Conservation (phyloP, 208 protist genomes). For the Crithidia brevicula region DNA sequence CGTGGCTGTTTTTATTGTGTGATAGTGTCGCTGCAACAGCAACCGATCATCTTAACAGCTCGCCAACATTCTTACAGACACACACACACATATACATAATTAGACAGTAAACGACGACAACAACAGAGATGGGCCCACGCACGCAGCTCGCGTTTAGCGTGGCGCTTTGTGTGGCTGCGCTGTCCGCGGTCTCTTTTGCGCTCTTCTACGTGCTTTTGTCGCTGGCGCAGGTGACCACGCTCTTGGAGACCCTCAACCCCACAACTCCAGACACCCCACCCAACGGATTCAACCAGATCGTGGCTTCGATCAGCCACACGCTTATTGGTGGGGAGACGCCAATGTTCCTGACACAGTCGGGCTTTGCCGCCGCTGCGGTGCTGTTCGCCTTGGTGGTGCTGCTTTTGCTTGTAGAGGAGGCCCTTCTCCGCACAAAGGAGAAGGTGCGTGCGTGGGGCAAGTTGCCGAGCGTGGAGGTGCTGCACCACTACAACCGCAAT, state of each 20-base stretch:
- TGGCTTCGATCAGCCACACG: not conserved
- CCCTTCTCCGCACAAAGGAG: slow-evolving; percentile 40
- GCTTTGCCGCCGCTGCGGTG: slow-evolving; percentile 28
- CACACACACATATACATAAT: not conserved
- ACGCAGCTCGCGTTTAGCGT: slow-evolving; percentile 1
- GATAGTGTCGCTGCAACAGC: no score
- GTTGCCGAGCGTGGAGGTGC: slow-evolving; percentile 49
- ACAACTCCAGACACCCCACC: not conserved
- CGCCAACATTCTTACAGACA: not conserved
- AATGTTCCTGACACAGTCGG: slow-evolving; percentile 28
- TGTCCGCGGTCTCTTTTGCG: not conserved
- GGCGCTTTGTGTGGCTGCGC: slow-evolving; percentile 20
- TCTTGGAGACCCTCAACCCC: not conserved
- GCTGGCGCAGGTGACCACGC: slow-evolving; percentile 7
- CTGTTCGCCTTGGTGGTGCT: slow-evolving; percentile 43
- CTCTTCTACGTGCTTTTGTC: slow-evolving; percentile 20
- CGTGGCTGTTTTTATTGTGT: no score
- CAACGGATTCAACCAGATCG: not conserved
- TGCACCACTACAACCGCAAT: slow-evolving; percentile 68
- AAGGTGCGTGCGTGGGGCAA: slow-evolving; percentile 43
- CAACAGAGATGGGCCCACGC: not conserved
- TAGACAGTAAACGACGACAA: no score
- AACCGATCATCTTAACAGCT: not conserved
- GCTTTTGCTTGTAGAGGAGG: slow-evolving; percentile 54
- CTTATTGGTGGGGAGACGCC: slow-evolving; percentile 9